phyloP scores from a whole-genome alignment of 1,139 yeast species.

The Debaryomyces psychrophilus region DNA sequence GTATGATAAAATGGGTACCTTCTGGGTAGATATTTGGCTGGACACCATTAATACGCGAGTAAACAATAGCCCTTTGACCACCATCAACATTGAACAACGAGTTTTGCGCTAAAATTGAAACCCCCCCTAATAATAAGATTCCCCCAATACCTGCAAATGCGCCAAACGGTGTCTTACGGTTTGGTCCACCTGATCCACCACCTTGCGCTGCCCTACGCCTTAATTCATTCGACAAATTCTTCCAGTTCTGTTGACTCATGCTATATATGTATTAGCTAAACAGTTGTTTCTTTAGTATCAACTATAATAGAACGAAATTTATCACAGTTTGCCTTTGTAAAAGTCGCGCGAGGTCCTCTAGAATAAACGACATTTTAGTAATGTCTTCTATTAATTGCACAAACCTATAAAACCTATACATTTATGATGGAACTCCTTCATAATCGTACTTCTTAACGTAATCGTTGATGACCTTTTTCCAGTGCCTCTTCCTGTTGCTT shows the following conservation, averaged over 20 bases:
- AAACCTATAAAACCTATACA: background rate
- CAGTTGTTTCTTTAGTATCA: background rate
- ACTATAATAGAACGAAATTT: background rate
- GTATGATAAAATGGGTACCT: conserved; percentile 93
- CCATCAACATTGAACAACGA: conserved; percentile 96
- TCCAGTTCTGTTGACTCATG: conserved; percentile 67
- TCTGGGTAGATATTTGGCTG: conserved; percentile 84
- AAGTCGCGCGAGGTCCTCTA: conserved; percentile 3
- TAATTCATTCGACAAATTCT: conserved; percentile 63
- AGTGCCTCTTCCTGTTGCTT: conserved; percentile 42
- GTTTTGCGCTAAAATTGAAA: conserved; percentile 65
- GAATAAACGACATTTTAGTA: conserved; percentile 6
- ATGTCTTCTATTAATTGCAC: conserved; percentile 2
- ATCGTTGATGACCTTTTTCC: conserved; percentile 42
- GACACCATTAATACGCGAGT: conserved; percentile 86
- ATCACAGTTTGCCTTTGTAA: conserved; percentile 10
- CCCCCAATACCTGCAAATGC: conserved; percentile 83
- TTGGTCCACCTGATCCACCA: conserved; percentile 39
- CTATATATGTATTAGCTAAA: conserved; percentile 1
- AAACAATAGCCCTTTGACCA: conserved; percentile 97
- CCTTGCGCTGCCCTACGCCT: conserved; percentile 64
- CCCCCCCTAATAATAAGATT: conserved; percentile 70
- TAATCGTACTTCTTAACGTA: conserved; percentile 42
- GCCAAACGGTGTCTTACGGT: conserved; percentile 58
- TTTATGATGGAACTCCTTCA: conserved; percentile 50